Evolutionary conservation across 2,329 filamentous ascomycete species (phyloP).

Genomic region (Pseudovirgaria hyperparasitica): DNA sequence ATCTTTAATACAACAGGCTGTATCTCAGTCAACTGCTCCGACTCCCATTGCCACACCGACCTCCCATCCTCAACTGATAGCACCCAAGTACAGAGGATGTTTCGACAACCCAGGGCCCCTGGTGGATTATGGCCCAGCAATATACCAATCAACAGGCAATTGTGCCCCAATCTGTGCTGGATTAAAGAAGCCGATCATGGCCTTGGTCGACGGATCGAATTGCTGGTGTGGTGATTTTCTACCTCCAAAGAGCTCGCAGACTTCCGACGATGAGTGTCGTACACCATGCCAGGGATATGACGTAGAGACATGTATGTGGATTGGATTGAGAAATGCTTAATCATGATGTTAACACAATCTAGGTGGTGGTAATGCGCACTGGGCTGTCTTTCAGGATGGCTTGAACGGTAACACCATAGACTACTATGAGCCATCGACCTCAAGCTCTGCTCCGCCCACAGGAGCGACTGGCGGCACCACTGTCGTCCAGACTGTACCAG

Average conservation of each 20-base stretch:
- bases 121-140: slow-evolving; percentile 33
- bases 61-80: slow-evolving; percentile 1
- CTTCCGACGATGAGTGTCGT: slow-evolving; percentile 49
- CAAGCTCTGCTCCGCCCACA: slow-evolving; percentile 8
- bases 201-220: slow-evolving; percentile 43
- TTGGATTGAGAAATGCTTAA: slow-evolving; percentile 3
- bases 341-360: slow-evolving; percentile 12
- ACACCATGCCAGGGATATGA: slow-evolving; percentile 52
- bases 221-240: slow-evolving; percentile 66
- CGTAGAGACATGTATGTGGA: slow-evolving; percentile 49
- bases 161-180: slow-evolving; percentile 40
- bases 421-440: slow-evolving; percentile 17
- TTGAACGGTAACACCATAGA: slow-evolving; percentile 25
- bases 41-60: slow-evolving; percentile 8
- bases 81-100: slow-evolving; percentile 38
- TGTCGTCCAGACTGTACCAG: slow-evolving; percentile 19
- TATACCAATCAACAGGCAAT: slow-evolving; percentile 42
- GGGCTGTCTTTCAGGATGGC: slow-evolving; percentile 41
- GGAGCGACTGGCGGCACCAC: slow-evolving; percentile 14
- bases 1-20: no score
- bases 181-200: slow-evolving; percentile 44
- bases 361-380: slow-evolving; percentile 46
- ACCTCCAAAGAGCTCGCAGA: slow-evolving; percentile 43
- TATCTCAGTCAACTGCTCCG: slow-evolving; percentile 14
- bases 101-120: slow-evolving; percentile 36